Evolutionary conservation across 495 filamentous ascomycete genomes (phyloP).

Genomic region (Xylaria bambusicola): DNA sequence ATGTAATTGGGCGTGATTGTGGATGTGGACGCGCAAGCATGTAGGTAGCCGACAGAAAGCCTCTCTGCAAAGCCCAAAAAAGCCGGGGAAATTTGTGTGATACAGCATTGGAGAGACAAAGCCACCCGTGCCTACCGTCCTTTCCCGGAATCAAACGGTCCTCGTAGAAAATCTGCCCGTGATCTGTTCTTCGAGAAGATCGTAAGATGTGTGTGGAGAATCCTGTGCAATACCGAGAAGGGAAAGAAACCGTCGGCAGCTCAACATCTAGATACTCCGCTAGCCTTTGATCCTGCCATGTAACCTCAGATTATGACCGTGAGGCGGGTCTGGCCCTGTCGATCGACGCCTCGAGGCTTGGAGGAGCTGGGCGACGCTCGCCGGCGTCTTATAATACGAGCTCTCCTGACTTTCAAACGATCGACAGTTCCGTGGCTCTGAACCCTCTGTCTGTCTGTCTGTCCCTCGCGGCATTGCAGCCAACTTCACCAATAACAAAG

Average conservation of each 20-base stretch:
- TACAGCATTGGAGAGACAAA: conserved; percentile 2
- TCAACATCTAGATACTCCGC: conserved; percentile 6
- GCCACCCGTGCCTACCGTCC: not conserved
- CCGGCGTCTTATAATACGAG: conserved; percentile 22
- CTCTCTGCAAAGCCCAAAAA: not conserved
- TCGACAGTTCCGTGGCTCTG: conserved; percentile 3
- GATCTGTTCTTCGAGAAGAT: not conserved
- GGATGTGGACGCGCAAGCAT: too few relatives aligned
- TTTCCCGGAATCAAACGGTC: conserved; percentile 9
- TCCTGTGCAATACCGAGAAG: too few relatives aligned
- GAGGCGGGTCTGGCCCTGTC: conserved; percentile 12
- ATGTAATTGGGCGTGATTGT: too few relatives aligned
- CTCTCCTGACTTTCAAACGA: conserved; percentile 3
- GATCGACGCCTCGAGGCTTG: conserved; percentile 9
- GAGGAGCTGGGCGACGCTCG: conserved; percentile 11
- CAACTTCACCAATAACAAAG: conserved; percentile 22
- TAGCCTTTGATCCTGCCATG: conserved; percentile 7
- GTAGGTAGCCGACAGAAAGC: too few relatives aligned
- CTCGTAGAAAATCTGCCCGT: conserved; percentile 10
- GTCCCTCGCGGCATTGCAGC: not conserved
- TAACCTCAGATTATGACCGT: conserved; percentile 5
- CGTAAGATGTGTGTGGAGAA: conserved; percentile 17
- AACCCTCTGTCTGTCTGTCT: conserved; percentile 2
- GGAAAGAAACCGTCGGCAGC: conserved; percentile 5
- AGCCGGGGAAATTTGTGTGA: conserved; percentile 3